phyloP scores from a whole-genome alignment of 371 early-diverging fungal species.

The Apophysomyces sp. region DNA sequence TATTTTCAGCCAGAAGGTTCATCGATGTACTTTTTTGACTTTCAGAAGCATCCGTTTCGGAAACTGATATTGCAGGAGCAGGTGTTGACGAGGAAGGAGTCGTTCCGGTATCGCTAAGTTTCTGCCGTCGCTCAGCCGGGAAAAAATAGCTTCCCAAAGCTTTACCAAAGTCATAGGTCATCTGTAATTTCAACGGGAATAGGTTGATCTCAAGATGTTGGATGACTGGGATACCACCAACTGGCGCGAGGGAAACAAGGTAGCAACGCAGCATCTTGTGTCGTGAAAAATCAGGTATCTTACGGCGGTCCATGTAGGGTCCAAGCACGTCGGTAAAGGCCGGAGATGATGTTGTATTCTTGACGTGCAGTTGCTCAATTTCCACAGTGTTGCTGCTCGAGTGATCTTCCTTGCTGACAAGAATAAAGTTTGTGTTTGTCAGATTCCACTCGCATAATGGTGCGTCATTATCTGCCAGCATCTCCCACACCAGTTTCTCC shows the following conservation, averaged over 20 bases:
- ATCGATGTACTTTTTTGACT: neutral
- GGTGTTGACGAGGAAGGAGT: neutral
- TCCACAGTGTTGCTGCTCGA: conserved; percentile 67
- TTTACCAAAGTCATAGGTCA: conserved; percentile 79
- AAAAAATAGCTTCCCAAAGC: conserved; percentile 77
- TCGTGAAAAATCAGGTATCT: conserved; percentile 57
- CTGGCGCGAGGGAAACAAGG: conserved; percentile 76
- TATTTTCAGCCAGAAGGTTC: neutral
- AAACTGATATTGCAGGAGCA: neutral
- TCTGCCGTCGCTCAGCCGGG: conserved; percentile 46
- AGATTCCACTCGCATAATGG: conserved; percentile 64
- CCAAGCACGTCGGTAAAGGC: conserved; percentile 68
- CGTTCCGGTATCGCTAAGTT: neutral
- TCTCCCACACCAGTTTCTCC: conserved; percentile 56
- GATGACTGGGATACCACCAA: conserved; percentile 84
- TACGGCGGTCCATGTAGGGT: conserved; percentile 49
- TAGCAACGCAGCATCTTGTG: conserved; percentile 84
- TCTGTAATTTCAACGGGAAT: conserved; percentile 74
- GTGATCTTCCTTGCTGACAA: conserved; percentile 62
- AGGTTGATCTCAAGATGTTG: conserved; percentile 86
- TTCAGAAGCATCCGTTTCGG: neutral
- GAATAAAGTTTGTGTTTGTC: conserved; percentile 43
- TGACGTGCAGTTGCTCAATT: conserved; percentile 68
- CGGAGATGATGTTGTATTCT: conserved; percentile 58
- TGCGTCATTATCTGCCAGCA: conserved; percentile 43